Conservation (phyloP, 2,329 filamentous ascomycete species). For the Trichoderma sp. region DNA sequence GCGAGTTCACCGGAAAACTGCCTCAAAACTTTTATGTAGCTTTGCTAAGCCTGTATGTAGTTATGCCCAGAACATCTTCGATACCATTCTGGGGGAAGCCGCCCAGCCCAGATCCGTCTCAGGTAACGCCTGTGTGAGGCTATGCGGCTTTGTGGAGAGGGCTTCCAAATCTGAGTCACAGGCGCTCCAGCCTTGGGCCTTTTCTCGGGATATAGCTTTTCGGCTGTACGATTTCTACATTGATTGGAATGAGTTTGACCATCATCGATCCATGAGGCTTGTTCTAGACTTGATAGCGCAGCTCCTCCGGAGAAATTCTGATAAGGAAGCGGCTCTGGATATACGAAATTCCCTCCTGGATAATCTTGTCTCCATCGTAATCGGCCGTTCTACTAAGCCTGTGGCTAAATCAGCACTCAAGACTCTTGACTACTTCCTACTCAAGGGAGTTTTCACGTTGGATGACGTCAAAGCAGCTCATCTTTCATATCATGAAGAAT, state of each 20-base stretch:
- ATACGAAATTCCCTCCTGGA: conserved; percentile 52
- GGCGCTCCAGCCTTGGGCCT: conserved; percentile 52
- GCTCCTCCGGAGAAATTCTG: conserved; percentile 54
- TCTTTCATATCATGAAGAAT: conserved; percentile 39
- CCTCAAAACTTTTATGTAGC: background rate
- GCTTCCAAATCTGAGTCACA: conserved; percentile 53
- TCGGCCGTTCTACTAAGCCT: conserved; percentile 61
- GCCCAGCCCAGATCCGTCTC: conserved; percentile 57
- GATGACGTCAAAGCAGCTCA: conserved; percentile 50
- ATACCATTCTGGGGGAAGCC: conserved; percentile 50
- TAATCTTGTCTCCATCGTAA: conserved; percentile 60
- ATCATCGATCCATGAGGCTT: conserved; percentile 64
- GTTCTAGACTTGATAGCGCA: conserved; percentile 60
- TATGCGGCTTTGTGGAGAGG: conserved; percentile 64
- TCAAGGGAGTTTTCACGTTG: conserved; percentile 58
- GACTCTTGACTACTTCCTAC: conserved; percentile 64
- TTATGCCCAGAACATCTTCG: conserved; percentile 47
- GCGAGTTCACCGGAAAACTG: conserved; percentile 30
- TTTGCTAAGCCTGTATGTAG: conserved; percentile 27
- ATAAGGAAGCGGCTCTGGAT: conserved; percentile 38
- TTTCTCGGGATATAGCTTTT: conserved; percentile 50
- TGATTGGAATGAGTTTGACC: conserved; percentile 67
- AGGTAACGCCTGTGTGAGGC: conserved; percentile 57
- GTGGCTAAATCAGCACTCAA: conserved; percentile 71
- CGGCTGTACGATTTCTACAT: conserved; percentile 63